Conservation (phyloP, 2,329 filamentous ascomycete species). For the Tolypocladium sp. region DNA sequence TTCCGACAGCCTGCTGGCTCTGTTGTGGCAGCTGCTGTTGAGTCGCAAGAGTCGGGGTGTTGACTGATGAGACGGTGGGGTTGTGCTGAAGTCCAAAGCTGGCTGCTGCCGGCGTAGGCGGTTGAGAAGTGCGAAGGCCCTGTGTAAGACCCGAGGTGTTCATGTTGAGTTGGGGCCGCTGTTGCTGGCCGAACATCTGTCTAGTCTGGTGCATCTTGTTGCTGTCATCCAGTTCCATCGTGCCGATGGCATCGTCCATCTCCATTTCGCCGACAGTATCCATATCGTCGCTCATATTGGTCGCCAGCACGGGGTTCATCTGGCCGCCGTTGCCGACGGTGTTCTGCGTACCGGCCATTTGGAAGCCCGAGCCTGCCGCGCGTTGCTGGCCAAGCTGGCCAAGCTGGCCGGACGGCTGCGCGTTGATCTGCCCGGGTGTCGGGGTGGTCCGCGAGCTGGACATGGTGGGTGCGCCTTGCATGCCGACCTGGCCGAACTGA, state of each 20-base stretch:
- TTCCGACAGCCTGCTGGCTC: conserved; percentile 47
- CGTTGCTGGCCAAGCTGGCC: conserved; percentile 28
- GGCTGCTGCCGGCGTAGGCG: conserved; percentile 71
- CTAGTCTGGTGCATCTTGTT: conserved; percentile 61
- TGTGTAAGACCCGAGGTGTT: conserved; percentile 68
- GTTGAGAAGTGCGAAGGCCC: conserved; percentile 75
- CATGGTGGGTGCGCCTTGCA: conserved; percentile 21
- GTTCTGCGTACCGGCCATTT: conserved; percentile 26
- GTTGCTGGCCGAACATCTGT: conserved; percentile 57
- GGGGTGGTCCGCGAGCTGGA: conserved; percentile 22
- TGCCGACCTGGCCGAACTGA: conserved; percentile 26
- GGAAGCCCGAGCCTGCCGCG: conserved; percentile 20
- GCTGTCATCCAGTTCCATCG: conserved; percentile 54
- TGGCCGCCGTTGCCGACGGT: conserved; percentile 20
- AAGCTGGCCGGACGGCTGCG: conserved; percentile 18
- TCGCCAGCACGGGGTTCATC: conserved; percentile 33
- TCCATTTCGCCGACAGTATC: conserved; percentile 93
- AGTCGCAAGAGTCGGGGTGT: conserved; percentile 82
- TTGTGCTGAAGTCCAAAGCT: conserved; percentile 81
- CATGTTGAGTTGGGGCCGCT: conserved; percentile 66
- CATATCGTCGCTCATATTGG: conserved; percentile 50
- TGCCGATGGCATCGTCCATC: conserved; percentile 74
- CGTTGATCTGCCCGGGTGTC: conserved; percentile 17
- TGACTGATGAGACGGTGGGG: conserved; percentile 93
- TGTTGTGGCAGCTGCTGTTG: conserved; percentile 60